phyloP scores from a whole-genome alignment of 768 basidiomycete genomes.

The Kockovaella imperatae region DNA sequence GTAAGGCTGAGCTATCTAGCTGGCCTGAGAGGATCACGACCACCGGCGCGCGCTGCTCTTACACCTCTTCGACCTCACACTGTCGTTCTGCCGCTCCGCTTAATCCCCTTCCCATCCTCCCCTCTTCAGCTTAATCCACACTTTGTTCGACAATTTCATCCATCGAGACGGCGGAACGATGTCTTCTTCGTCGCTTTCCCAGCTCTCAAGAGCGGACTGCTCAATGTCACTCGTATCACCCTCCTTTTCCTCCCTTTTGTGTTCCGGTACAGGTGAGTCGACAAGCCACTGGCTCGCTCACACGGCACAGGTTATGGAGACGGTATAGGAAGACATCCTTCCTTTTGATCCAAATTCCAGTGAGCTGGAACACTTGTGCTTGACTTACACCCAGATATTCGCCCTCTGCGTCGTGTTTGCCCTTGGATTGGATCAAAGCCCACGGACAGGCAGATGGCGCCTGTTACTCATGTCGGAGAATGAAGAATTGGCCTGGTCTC shows the following conservation, averaged over 20 bases:
- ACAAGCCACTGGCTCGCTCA: constrained; percentile 3
- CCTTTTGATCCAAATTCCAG: constrained; percentile 47
- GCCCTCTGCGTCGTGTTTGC: constrained; percentile 47
- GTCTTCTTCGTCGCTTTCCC: constrained; percentile 49
- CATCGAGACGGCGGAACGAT: constrained; percentile 39
- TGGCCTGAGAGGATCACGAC: no score
- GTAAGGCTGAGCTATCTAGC: no score
- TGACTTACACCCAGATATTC: constrained; percentile 38
- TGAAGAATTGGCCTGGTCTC: constrained; percentile 49
- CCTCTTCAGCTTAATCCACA: no score
- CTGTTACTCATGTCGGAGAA: constrained; percentile 48
- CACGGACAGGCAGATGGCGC: constrained; percentile 47
- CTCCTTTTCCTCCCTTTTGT: constrained; percentile 40
- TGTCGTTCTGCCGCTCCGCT: no score
- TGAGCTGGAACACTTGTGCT: constrained; percentile 20
- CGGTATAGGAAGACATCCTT: constrained; percentile 44
- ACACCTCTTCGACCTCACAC: no score
- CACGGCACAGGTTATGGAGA: constrained; percentile 42
- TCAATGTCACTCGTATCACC: constrained; percentile 44
- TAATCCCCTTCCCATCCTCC: no score
- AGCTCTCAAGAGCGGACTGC: constrained; percentile 47
- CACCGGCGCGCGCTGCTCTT: no score
- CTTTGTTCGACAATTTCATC: constrained; percentile 44
- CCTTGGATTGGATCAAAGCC: constrained; percentile 47
- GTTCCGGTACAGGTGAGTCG: constrained; percentile 31